Conservation (phyloP, 2,329 filamentous ascomycete species). For the Alternaria conjuncta region DNA sequence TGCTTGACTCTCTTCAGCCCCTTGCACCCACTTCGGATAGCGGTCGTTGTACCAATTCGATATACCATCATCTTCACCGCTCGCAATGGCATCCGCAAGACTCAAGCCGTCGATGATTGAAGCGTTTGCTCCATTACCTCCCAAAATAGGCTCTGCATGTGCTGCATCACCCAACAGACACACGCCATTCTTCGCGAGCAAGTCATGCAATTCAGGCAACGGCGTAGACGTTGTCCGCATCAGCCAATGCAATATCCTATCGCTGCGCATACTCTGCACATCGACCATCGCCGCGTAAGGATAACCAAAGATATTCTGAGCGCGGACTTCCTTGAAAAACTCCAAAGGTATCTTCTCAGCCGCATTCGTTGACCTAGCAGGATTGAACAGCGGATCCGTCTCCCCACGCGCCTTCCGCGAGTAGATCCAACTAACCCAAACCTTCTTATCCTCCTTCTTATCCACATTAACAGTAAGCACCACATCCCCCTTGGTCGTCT, state of each 20-base stretch:
- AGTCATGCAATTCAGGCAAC: slow-evolving; percentile 24
- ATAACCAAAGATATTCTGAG: slow-evolving; percentile 30
- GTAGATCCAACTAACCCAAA: slow-evolving; percentile 50
- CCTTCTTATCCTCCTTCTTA: slow-evolving; percentile 22
- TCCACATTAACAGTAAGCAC: slow-evolving; percentile 45
- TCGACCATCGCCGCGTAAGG: slow-evolving; percentile 46
- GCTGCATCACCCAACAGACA: slow-evolving; percentile 47
- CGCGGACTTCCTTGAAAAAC: slow-evolving; percentile 44
- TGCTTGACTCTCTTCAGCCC: not conserved
- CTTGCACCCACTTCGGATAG: not conserved
- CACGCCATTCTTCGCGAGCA: slow-evolving; percentile 6
- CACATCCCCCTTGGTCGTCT: slow-evolving; percentile 23
- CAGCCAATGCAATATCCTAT: slow-evolving; percentile 51
- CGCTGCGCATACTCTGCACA: slow-evolving; percentile 34
- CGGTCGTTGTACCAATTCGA: not conserved
- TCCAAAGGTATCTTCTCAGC: slow-evolving; percentile 45
- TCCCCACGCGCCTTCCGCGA: slow-evolving; percentile 41
- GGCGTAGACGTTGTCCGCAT: slow-evolving; percentile 46
- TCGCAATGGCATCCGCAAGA: slow-evolving; percentile 22
- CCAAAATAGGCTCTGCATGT: slow-evolving; percentile 51
- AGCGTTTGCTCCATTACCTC: slow-evolving; percentile 50
- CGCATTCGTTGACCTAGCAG: slow-evolving; percentile 36
- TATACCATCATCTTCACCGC: not conserved
- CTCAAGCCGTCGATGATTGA: slow-evolving; percentile 49
- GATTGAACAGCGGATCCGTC: slow-evolving; percentile 44